phyloP scores from a whole-genome alignment of 495 filamentous ascomycete genomes.

The Talaromyces adpressus region DNA sequence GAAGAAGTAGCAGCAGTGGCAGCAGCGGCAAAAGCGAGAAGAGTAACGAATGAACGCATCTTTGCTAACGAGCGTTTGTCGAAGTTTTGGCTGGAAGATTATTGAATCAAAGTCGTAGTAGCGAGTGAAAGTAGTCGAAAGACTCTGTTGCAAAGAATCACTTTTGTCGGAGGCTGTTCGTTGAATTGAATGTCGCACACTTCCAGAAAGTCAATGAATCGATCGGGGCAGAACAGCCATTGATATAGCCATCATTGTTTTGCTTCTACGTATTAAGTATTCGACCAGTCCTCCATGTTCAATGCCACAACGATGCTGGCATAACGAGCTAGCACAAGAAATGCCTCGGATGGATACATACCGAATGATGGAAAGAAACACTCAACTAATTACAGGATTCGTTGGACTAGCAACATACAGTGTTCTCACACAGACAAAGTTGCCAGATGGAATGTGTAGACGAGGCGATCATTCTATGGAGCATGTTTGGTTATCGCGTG shows the following conservation, averaged over 20 bases:
- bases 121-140: neutral
- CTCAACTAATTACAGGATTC: neutral
- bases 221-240: neutral
- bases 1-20: constrained; percentile 9
- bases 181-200: neutral
- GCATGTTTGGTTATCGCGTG: neutral
- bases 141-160: neutral
- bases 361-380: neutral
- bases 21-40: constrained; percentile 13
- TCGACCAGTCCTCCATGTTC: neutral
- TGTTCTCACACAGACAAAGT: neutral
- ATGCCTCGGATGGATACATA: neutral
- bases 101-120: neutral
- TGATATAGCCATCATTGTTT: neutral
- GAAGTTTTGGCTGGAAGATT: neutral
- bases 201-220: neutral
- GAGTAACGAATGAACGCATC: constrained; percentile 11
- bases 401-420: neutral
- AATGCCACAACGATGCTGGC: neutral
- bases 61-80: neutral
- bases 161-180: neutral
- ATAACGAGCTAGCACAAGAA: neutral
- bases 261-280: neutral
- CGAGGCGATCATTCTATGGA: neutral
- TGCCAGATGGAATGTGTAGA: neutral